Percentiles rank a stretch among this genome's conserved stretches.
Evolutionary conservation across 768 basidiomycete species (phyloP).

Genomic region (Boletus vermiculosoides): DNA sequence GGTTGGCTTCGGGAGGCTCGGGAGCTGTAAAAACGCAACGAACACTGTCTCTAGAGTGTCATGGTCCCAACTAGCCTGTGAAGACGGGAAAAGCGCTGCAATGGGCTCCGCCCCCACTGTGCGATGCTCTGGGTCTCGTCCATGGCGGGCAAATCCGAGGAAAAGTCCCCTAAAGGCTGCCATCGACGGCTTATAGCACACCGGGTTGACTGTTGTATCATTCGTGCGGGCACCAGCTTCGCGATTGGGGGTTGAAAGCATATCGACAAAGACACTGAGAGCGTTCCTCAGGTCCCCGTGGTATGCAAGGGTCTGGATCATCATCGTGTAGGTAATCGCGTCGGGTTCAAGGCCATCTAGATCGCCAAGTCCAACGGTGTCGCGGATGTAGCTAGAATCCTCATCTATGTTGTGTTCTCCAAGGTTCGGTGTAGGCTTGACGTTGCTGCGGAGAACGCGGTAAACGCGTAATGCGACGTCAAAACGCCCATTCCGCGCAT

Average conservation of each 20-base stretch:
- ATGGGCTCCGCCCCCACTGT: neutral
- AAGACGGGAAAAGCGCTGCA: slow-evolving; percentile 9
- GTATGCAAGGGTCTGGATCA: slow-evolving; percentile 72
- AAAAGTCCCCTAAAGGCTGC: slow-evolving; percentile 70
- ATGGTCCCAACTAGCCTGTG: slow-evolving; percentile 48
- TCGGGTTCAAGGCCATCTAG: slow-evolving; percentile 51
- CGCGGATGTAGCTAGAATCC: slow-evolving; percentile 39
- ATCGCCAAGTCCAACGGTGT: slow-evolving; percentile 47
- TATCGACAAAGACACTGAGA: slow-evolving; percentile 62
- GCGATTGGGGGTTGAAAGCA: slow-evolving; percentile 50
- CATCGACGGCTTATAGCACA: slow-evolving; percentile 43
- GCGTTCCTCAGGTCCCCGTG: slow-evolving; percentile 61
- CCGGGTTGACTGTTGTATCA: slow-evolving; percentile 29
- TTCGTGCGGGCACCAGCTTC: slow-evolving; percentile 34
- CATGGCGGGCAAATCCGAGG: slow-evolving; percentile 69
- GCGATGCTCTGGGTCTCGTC: slow-evolving; percentile 25
- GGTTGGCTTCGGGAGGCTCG: slow-evolving; percentile 42
- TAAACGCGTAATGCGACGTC: slow-evolving; percentile 65
- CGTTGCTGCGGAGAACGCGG: slow-evolving; percentile 56
- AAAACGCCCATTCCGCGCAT: slow-evolving; percentile 48
- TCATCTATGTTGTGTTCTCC: slow-evolving; percentile 37
- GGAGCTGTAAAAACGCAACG: slow-evolving; percentile 59
- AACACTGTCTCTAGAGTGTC: slow-evolving; percentile 58
- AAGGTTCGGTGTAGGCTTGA: slow-evolving; percentile 35
- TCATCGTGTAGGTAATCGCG: slow-evolving; percentile 59